These are phyloP conservation scores for Fabrea salina DNA, from an alignment of 169 alveolate genomes.

Conservation along the genomic window DNA sequence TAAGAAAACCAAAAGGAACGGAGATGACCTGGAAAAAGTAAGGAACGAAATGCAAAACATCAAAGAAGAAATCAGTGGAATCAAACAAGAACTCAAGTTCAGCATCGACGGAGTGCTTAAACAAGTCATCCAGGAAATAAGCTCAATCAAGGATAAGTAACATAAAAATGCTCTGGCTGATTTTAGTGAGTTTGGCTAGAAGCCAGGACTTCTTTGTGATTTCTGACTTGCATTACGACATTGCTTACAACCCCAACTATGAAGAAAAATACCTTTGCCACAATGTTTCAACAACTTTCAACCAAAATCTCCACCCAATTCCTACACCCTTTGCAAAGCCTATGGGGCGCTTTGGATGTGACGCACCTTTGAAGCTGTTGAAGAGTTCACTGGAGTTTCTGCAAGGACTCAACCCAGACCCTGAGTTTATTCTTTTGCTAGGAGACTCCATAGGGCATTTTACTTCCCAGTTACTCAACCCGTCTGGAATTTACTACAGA, in stretches of 20 bases:
- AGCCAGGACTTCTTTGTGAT: not conserved
- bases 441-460: slow-evolving; percentile 20
- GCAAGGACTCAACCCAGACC: slow-evolving; percentile 6
- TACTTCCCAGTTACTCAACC: not conserved
- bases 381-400: not conserved
- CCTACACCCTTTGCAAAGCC: not conserved
- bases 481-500: not conserved
- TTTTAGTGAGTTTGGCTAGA: not conserved
- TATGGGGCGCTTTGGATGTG: not conserved
- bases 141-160: no score
- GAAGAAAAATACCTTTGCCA: not conserved
- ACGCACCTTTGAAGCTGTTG: not conserved
- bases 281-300: not conserved
- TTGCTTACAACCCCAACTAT: not conserved
- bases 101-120: no score
- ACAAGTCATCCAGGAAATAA: no score
- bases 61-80: no score
- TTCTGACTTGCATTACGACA: not conserved
- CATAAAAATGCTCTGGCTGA: no score
- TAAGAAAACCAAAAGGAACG: no score
- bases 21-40: no score
- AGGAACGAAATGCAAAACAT: no score
- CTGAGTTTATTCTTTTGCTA: slow-evolving; percentile 13
- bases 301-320: not conserved
- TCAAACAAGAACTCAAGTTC: no score